Base-by-base conservation (phyloP, 371 early-diverging fungal species). In the Lichtheimia corymbifera region DNA sequence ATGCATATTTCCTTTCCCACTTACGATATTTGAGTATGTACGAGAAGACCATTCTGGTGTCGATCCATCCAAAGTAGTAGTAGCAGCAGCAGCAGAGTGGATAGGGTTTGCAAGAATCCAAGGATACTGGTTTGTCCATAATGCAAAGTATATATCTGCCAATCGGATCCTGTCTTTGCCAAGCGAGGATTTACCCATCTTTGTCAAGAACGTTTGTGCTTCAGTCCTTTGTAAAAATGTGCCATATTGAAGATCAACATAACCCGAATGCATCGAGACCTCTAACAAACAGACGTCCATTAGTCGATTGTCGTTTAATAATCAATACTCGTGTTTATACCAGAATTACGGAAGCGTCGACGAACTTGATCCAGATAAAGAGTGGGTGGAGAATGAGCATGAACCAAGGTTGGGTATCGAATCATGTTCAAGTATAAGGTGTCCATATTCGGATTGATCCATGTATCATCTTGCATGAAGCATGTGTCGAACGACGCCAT, bases 81-180 rank as follows among this genome's bases (percentile, higher is more conserved):
- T 20, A 51, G 12, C 24, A 30, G 35, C 35, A 35, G 35, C 24
- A 30, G 35, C 35, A 35, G 35, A 35, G 35, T 35, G 35, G 9
- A 60, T 47, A 4, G 82, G 80, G 51, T 84, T 84, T 47, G 75
- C 72, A 9, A 88, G 64, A 35, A 84, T 70, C 71, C 83, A 88
- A 7, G 88, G 88, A 55, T 85, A 88, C 50, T 86, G 86, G 54
- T 88, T 88, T 30, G 79, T 83, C 86, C 86, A 88, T 22, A 88
- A 73, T 17, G 84, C 72, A 63, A 88, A 88, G 63, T 84, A 88
- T 61, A 77, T 74, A 42, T 88, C 88, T 24, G 82, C 79, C 55
- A 79, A 66, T 24, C 74, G 70, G 17, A 84, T 64, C 22, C 77
- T 71, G 14, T 83, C 82, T 62, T 82, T 85, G 1, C 63, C 70